These are phyloP conservation scores for Magnusiomyces clavatus DNA, from an alignment of 1,139 yeast species.

Conservation along the genomic window DNA sequence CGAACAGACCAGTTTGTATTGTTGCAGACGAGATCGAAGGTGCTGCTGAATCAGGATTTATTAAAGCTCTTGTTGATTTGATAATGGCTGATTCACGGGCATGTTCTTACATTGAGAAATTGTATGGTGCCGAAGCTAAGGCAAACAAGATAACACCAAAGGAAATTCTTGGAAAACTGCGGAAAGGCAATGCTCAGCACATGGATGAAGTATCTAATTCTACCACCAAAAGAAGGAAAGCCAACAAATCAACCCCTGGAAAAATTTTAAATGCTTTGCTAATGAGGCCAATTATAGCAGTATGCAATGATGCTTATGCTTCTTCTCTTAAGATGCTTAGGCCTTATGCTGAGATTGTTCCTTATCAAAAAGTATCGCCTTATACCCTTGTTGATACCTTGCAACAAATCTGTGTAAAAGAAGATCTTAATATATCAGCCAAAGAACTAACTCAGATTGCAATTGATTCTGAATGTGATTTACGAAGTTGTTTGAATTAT, in stretches of 20 bases:
- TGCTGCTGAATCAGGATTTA: constrained; percentile 73
- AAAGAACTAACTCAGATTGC: constrained; percentile 49
- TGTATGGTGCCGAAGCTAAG: constrained; percentile 21
- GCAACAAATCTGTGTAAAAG: constrained; percentile 43
- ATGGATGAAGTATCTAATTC: constrained; percentile 19
- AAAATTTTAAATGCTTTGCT: constrained; percentile 34
- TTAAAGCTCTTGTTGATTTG: constrained; percentile 57
- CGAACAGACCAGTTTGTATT: constrained; percentile 66
- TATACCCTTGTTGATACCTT: constrained; percentile 43
- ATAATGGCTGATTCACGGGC: constrained; percentile 50
- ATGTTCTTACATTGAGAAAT: neutral
- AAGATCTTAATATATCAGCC: constrained; percentile 35
- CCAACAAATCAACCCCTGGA: constrained; percentile 16
- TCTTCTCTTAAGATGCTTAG: constrained; percentile 66
- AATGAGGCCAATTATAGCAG: constrained; percentile 80
- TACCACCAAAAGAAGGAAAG: constrained; percentile 1
- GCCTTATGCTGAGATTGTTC: constrained; percentile 61
- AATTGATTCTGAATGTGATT: constrained; percentile 70
- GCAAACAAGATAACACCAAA: neutral
- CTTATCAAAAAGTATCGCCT: constrained; percentile 54
- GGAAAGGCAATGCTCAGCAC: neutral
- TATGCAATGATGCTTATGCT: constrained; percentile 81
- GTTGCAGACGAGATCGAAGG: constrained; percentile 91
- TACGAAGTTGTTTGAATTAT: constrained; percentile 77
- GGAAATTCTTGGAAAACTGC: neutral